Conservation (phyloP, 768 basidiomycete species). For the Lentinula sp. region DNA sequence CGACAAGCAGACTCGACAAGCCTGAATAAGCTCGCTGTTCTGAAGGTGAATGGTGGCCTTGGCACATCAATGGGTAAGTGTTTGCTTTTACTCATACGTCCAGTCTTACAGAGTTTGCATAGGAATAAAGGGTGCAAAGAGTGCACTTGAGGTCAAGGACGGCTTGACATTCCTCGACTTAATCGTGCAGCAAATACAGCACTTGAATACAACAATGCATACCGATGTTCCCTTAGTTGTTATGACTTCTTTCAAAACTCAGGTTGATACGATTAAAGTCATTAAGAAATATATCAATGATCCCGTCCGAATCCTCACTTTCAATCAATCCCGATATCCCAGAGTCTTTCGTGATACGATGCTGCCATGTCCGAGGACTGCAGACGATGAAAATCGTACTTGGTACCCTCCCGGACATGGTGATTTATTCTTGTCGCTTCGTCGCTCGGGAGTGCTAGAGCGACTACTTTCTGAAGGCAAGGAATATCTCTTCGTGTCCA, state of each 20-base stretch:
- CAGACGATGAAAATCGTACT: slow-evolving; percentile 70
- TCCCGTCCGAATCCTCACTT: slow-evolving; percentile 85
- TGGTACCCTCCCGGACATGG: slow-evolving; percentile 99
- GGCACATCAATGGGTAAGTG: slow-evolving; percentile 77
- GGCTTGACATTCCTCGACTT: slow-evolving; percentile 98
- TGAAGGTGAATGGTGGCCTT: slow-evolving; percentile 93
- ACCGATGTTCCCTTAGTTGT: slow-evolving; percentile 95
- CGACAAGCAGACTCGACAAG: slow-evolving; percentile 50
- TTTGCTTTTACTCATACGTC: slow-evolving; percentile 3
- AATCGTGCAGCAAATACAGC: slow-evolving; percentile 90
- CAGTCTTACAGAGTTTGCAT: background rate
- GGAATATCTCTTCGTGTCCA: slow-evolving; percentile 96
- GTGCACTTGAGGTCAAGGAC: slow-evolving; percentile 92
- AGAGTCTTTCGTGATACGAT: slow-evolving; percentile 87
- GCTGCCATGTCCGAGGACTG: slow-evolving; percentile 73
- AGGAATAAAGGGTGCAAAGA: slow-evolving; percentile 86
- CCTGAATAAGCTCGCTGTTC: slow-evolving; percentile 89
- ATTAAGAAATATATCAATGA: slow-evolving; percentile 96
- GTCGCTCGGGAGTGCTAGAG: slow-evolving; percentile 87
- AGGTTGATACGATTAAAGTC: slow-evolving; percentile 92
- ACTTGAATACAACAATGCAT: slow-evolving; percentile 77
- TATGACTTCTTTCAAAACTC: slow-evolving; percentile 98
- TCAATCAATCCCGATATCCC: slow-evolving; percentile 94
- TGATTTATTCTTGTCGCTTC: slow-evolving; percentile 88
- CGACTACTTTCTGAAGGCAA: slow-evolving; percentile 87